Conservation (phyloP, 2,329 filamentous ascomycete species). For the Grosmannia serpens region DNA sequence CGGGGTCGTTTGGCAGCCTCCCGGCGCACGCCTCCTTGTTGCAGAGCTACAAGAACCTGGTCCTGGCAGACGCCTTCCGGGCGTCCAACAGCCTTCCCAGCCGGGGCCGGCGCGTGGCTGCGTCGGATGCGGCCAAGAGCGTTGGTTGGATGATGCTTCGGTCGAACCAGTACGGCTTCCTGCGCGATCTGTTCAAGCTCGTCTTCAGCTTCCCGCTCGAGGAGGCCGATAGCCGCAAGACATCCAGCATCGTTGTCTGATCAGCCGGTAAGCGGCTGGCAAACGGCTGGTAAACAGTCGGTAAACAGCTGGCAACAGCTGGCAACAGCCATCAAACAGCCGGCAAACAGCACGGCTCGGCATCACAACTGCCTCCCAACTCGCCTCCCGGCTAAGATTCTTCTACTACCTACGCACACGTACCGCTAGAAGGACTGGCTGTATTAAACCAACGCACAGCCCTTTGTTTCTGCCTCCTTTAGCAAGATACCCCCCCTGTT, state of each 20-base stretch:
- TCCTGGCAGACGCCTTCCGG: slow-evolving; percentile 60
- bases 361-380: not conserved
- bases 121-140: slow-evolving; percentile 68
- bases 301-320: too few species aligned
- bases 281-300: too few species aligned
- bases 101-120: slow-evolving; percentile 47
- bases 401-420: not conserved
- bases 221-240: slow-evolving; percentile 59
- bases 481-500: slow-evolving; percentile 7
- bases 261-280: not conserved
- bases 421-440: not conserved
- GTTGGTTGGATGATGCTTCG: slow-evolving; percentile 64
- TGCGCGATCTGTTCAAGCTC: slow-evolving; percentile 69
- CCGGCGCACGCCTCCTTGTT: slow-evolving; percentile 61
- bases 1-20: slow-evolving; percentile 65
- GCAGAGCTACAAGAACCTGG: slow-evolving; percentile 68
- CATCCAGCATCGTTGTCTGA: slow-evolving; percentile 47
- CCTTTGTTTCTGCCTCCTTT: not conserved
- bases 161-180: slow-evolving; percentile 61
- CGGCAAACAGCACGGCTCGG: not conserved
- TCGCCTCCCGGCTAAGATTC: not conserved
- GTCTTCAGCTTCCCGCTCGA: slow-evolving; percentile 80
- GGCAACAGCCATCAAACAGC: too few species aligned
- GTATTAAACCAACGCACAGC: not conserved
- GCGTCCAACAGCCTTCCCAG: slow-evolving; percentile 41